Conservation (phyloP, 148 eudicot genomes). For the Chenopodium quinoa region DNA sequence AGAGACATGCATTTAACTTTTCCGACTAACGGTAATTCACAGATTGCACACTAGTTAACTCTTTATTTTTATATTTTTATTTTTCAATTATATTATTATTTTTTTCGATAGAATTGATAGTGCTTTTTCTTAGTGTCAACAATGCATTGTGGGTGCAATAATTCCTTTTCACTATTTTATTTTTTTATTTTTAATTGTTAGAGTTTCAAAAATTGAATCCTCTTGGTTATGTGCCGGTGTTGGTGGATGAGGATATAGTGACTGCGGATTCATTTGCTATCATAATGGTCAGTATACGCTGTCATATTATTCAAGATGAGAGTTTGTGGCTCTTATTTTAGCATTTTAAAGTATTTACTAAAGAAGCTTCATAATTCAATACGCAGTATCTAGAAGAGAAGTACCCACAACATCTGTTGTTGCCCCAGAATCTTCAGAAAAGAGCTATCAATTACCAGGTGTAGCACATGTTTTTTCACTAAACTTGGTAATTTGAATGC, state of each 20-base stretch:
- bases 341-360: constrained; percentile 4
- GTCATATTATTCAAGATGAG: not conserved
- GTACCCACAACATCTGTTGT: constrained; percentile 72
- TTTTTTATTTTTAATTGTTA: constrained; percentile 15
- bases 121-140: not conserved
- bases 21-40: not conserved
- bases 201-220: constrained; percentile 82
- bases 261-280: constrained; percentile 85
- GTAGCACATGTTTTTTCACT: not conserved
- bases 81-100: no score
- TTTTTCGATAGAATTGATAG: not conserved
- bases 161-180: not conserved
- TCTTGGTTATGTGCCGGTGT: constrained; percentile 63
- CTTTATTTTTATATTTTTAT: not conserved
- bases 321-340: not conserved
- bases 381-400: constrained; percentile 83
- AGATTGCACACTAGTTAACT: not conserved
- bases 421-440: constrained; percentile 71
- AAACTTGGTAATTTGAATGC: not conserved
- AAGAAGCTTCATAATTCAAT: not conserved
- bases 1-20: not conserved
- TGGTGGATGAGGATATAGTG: constrained; percentile 67
- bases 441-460: constrained; percentile 87
- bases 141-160: not conserved
- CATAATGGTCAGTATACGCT: constrained; percentile 51